phyloP scores from a whole-genome alignment of 2,329 filamentous ascomycete species.

The Chaetothyriales sp. region DNA sequence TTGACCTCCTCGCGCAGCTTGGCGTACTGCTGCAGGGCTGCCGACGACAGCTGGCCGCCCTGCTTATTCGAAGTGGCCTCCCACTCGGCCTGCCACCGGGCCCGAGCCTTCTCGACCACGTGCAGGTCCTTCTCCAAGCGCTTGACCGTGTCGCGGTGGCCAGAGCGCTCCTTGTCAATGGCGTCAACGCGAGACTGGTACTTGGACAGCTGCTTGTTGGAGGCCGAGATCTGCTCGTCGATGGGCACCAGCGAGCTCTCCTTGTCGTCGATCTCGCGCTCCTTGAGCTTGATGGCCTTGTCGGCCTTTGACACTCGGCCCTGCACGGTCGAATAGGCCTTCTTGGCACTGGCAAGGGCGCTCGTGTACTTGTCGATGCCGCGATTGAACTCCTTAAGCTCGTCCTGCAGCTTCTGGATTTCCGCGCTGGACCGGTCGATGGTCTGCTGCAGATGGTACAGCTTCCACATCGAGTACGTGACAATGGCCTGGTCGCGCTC shows the following conservation, averaged over 20 bases:
- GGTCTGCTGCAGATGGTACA: slow-evolving; percentile 84
- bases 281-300: slow-evolving; percentile 68
- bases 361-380: slow-evolving; percentile 75
- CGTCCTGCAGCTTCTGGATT: slow-evolving; percentile 87
- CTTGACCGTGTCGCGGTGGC: slow-evolving; percentile 53
- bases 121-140: slow-evolving; percentile 69
- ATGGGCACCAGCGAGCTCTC: slow-evolving; percentile 77
- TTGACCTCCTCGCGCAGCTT: slow-evolving; percentile 71
- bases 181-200: slow-evolving; percentile 55
- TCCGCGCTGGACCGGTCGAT: slow-evolving; percentile 85
- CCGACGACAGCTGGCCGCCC: slow-evolving; percentile 70
- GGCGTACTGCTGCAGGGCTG: slow-evolving; percentile 82
- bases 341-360: slow-evolving; percentile 65
- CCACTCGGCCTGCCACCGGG: slow-evolving; percentile 79
- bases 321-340: slow-evolving; percentile 64
- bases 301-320: slow-evolving; percentile 72
- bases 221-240: slow-evolving; percentile 79
- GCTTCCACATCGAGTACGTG: slow-evolving; percentile 88
- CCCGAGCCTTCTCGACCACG: slow-evolving; percentile 74
- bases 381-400: slow-evolving; percentile 81
- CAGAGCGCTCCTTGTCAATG: slow-evolving; percentile 62
- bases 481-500: slow-evolving; percentile 85
- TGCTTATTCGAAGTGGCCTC: slow-evolving; percentile 71
- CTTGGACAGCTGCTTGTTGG: slow-evolving; percentile 54
- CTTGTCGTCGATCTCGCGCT: slow-evolving; percentile 74